phyloP scores from a whole-genome alignment of 164 flowering plant genomes.

The Macadamia tetraphylla region DNA sequence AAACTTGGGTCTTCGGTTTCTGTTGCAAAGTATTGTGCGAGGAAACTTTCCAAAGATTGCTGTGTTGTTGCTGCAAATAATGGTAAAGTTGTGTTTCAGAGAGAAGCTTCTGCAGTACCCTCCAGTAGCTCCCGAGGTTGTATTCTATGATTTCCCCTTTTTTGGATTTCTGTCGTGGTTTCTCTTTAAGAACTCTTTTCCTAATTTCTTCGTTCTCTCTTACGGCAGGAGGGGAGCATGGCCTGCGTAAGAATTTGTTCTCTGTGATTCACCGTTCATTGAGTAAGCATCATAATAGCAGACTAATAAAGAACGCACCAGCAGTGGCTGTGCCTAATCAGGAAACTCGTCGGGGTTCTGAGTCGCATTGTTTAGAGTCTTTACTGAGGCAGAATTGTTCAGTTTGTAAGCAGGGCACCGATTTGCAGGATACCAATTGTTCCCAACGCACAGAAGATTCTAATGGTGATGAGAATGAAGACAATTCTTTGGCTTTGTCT shows the following conservation, averaged over 20 bases:
- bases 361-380: slow-evolving; percentile 8
- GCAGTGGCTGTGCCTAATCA: slow-evolving; percentile 3
- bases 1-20: slow-evolving; percentile 48
- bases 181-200: not conserved
- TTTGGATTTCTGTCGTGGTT: not conserved
- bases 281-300: slow-evolving; percentile 27
- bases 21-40: slow-evolving; percentile 81
- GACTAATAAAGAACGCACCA: slow-evolving; percentile 17
- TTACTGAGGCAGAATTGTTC: slow-evolving; percentile 34
- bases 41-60: slow-evolving; percentile 57
- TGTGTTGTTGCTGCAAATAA: slow-evolving; percentile 72
- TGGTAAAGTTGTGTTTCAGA: slow-evolving; percentile 75
- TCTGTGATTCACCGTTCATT: slow-evolving; percentile 33
- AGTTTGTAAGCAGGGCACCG: slow-evolving; percentile 31
- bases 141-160: not conserved
- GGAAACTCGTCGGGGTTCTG: slow-evolving; percentile 5
- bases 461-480: slow-evolving; percentile 18
- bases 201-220: not conserved
- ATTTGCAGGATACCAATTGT: slow-evolving; percentile 12
- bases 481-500: slow-evolving; percentile 58
- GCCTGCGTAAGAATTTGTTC: slow-evolving; percentile 30
- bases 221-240: slow-evolving; percentile 27
- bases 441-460: slow-evolving; percentile 16
- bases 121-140: slow-evolving; percentile 25
- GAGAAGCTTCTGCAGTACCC: slow-evolving; percentile 27